Conservation (phyloP, 1,139 yeast genomes). For the Zygosaccharomyces pseudobailii region DNA sequence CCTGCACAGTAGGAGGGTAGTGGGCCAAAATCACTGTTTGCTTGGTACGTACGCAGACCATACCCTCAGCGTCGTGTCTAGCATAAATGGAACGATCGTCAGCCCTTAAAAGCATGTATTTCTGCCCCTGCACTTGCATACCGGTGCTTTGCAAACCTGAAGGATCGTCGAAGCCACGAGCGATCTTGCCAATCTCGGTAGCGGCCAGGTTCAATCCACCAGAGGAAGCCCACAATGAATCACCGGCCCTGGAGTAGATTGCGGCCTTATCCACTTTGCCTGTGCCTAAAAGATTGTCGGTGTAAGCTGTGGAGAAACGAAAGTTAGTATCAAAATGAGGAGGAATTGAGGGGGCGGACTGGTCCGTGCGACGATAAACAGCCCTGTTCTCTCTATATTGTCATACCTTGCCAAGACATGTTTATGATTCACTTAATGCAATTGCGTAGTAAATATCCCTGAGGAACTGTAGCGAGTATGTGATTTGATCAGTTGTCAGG, state of each 20-base stretch:
- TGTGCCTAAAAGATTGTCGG: constrained; percentile 83
- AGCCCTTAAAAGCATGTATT: constrained; percentile 83
- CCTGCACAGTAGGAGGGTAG: constrained; percentile 83
- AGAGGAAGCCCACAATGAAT: constrained; percentile 89
- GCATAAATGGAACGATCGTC: constrained; percentile 94
- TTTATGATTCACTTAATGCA: constrained; percentile 1
- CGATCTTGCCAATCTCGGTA: constrained; percentile 68
- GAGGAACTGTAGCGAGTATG: neutral
- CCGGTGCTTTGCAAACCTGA: constrained; percentile 77
- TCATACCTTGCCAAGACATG: constrained; percentile 43
- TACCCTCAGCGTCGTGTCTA: constrained; percentile 80
- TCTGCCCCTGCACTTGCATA: constrained; percentile 75
- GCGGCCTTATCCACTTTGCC: constrained; percentile 90
- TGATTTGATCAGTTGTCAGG: neutral
- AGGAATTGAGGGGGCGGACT: neutral
- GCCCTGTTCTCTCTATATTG: neutral
- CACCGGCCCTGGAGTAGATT: constrained; percentile 90
- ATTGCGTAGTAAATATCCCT: neutral
- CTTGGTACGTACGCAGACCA: constrained; percentile 85
- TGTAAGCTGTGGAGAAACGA: constrained; percentile 55
- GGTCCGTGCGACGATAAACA: neutral
- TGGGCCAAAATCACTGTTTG: constrained; percentile 94
- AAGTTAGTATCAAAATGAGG: constrained; percentile 10
- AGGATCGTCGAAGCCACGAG: constrained; percentile 77
- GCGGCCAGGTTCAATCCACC: constrained; percentile 63